Conservation (phyloP, 352 stramenopile species). For the Blastocystis sp. region DNA sequence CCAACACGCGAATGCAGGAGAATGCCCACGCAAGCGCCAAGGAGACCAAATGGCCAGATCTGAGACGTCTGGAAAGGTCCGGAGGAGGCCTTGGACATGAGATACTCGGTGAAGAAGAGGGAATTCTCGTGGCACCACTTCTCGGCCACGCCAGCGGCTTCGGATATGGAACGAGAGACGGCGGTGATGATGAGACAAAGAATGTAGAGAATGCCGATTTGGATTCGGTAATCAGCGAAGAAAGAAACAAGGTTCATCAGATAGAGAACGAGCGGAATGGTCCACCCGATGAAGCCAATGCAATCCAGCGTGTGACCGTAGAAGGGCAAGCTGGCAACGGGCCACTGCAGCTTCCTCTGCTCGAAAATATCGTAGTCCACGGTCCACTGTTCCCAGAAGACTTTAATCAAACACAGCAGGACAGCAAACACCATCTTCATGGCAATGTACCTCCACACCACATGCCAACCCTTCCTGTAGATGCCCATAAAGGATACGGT, state of each 20-base stretch:
- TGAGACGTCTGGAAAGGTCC: conserved; percentile 44
- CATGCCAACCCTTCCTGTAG: conserved; percentile 59
- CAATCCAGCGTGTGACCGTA: conserved; percentile 40
- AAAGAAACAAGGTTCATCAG: conserved; percentile 37
- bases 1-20: conserved; percentile 1
- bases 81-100: conserved; percentile 37
- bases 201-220: conserved; percentile 56
- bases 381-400: conserved; percentile 54
- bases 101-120: conserved; percentile 42
- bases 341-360: conserved; percentile 31
- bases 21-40: conserved; percentile 40
- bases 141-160: not conserved
- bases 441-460: conserved; percentile 51
- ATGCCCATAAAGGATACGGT: conserved; percentile 60
- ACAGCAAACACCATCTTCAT: conserved; percentile 62
- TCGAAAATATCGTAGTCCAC: conserved; percentile 59
- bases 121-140: conserved; percentile 10
- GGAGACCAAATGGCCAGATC: conserved; percentile 50
- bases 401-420: conserved; percentile 32
- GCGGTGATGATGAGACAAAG: conserved; percentile 10
- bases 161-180: conserved; percentile 13
- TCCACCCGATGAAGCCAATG: conserved; percentile 63
- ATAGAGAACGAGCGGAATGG: conserved; percentile 34
- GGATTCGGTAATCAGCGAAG: conserved; percentile 50
- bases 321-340: conserved; percentile 38